phyloP scores from a whole-genome alignment of 441 rosid species.

The Gossypium lobatum region DNA sequence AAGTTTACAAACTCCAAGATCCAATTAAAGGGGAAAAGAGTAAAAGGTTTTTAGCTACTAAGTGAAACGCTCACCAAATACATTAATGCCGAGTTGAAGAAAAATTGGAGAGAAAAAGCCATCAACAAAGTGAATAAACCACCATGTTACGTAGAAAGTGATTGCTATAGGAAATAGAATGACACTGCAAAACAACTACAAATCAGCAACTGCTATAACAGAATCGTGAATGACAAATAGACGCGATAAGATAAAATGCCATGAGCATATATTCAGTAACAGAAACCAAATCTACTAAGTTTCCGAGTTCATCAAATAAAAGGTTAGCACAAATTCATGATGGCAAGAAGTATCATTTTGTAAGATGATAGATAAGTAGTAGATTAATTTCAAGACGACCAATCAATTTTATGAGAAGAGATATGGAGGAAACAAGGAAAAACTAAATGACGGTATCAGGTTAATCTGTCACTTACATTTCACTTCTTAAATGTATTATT shows the following conservation, averaged over 20 bases:
- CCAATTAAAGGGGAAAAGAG: background rate
- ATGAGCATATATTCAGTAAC: background rate
- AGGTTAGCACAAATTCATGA: background rate
- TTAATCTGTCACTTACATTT: background rate
- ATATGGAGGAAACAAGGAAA: background rate
- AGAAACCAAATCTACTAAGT: background rate
- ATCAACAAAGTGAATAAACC: slow-evolving; percentile 98
- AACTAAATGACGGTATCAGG: background rate
- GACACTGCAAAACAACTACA: slow-evolving; percentile 57
- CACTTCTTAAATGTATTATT: background rate
- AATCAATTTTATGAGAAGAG: background rate
- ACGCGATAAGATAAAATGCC: background rate
- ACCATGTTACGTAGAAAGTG: slow-evolving; percentile 95
- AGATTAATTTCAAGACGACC: slow-evolving; percentile 2
- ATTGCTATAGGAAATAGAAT: slow-evolving; percentile 88
- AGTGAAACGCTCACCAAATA: slow-evolving; percentile 57
- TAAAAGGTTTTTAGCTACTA: background rate
- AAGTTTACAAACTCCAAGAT: background rate
- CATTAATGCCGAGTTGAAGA: slow-evolving; percentile 80
- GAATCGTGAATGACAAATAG: slow-evolving; percentile 8
- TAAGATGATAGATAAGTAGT: background rate
- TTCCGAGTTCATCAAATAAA: background rate
- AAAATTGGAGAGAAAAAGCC: slow-evolving; percentile 96
- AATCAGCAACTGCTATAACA: slow-evolving; percentile 16
- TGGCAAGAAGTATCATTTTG: background rate